Base-by-base conservation (phyloP, 2,329 filamentous ascomycete species). In the Colletotrichum tamarilloi region DNA sequence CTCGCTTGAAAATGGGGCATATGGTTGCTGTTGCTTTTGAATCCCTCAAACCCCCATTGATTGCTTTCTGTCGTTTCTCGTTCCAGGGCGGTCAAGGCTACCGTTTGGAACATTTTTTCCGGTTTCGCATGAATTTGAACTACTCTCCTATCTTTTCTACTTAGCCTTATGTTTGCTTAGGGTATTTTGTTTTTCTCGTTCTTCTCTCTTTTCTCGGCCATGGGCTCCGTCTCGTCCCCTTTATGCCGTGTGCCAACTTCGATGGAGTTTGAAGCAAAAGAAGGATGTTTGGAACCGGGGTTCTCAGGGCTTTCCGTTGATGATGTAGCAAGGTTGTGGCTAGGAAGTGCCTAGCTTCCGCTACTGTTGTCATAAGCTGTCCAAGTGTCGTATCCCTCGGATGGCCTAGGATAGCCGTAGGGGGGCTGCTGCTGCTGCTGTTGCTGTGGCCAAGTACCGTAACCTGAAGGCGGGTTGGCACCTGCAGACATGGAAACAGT, bases 341-440 rank as follows among this genome's bases (percentile, higher is more conserved):
- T n/a, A 30, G 30, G 22, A 4, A 57, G 12, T 22, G 6, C 1
- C 26, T 30, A 46, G 12, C 67, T 60, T 22, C n/a, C 60, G 32
- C 66, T 16, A 42, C n/a, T 53, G 19, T 81, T 79, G 6, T 79
- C 79, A 60, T 84, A 83, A 53, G 76, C 2, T 16, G 38, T 77
- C 83, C 84, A 85, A n/a, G 77, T 79, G 14, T 79, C 79, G 74
- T 84, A 87, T 3, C 79, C 72, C 4, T 83, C 85, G 32, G 74
- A 72, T n/a, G 79, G 77, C 75, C 82, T 85, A 30, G 81, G 67
- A 75, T 85, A 87, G n/a, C 82, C 77, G 63, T 85, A 86, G 32
- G 83, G 80, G 58, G 85, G 84, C 42, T 84, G 42, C 19, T n/a
- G 16, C 42, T n/a, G 42, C 42, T 49, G 42, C 42, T 49, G 42